Evolutionary conservation across 1,139 yeast species (phyloP).

Genomic region (Ashbya aceris): DNA sequence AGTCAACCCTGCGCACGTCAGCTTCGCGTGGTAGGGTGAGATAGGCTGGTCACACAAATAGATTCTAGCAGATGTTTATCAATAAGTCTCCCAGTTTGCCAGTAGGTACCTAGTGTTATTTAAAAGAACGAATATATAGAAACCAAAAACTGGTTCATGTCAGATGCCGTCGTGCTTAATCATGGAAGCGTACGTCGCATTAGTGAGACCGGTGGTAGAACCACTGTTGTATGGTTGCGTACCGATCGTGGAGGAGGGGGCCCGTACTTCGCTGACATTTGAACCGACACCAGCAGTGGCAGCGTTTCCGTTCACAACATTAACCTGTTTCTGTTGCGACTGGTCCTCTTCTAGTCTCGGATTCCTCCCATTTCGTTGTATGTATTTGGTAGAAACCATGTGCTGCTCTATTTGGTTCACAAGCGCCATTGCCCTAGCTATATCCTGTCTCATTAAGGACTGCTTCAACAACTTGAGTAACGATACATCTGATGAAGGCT

Average conservation of each 20-base stretch:
- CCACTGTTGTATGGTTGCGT: not conserved
- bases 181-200: not conserved
- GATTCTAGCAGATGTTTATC: too few species aligned
- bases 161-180: not conserved
- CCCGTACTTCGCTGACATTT: not conserved
- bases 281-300: not conserved
- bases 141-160: not conserved
- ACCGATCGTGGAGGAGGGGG: not conserved
- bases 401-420: conserved; percentile 19
- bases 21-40: too few species aligned
- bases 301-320: not conserved
- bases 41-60: too few species aligned
- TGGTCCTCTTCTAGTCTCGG: conserved; percentile 11
- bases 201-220: not conserved
- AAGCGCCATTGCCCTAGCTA: conserved; percentile 16
- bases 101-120: too few species aligned
- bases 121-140: not conserved
- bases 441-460: conserved; percentile 18
- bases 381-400: conserved; percentile 15
- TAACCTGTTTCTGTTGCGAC: not conserved
- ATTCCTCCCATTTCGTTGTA: conserved; percentile 21
- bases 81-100: too few species aligned
- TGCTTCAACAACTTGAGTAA: conserved; percentile 17
- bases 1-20: too few species aligned
- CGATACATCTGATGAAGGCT: conserved; percentile 9